Conservation (phyloP, 192 early-diverging fungal species). For the Spinellus fusiger region DNA sequence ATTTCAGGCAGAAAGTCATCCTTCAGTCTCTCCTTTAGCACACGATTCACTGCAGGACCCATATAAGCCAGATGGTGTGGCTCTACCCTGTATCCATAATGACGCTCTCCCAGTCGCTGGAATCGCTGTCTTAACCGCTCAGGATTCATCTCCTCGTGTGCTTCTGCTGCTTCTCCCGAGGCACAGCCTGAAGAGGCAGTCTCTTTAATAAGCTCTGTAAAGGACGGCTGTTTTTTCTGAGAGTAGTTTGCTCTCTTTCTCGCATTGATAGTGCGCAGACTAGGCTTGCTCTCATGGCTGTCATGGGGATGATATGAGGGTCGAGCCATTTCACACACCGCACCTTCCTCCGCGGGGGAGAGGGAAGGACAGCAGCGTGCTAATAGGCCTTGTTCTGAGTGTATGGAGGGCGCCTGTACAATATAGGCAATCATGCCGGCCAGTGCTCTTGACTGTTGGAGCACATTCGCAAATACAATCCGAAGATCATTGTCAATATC, state of each 20-base stretch:
- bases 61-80: conserved; percentile 9
- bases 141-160: background rate
- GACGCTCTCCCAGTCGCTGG: conserved; percentile 1
- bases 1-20: conserved; percentile 15
- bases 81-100: conserved; percentile 3
- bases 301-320: no score
- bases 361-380: background rate
- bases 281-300: no score
- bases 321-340: background rate
- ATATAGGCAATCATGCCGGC: conserved; percentile 24
- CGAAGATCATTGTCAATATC: conserved; percentile 15
- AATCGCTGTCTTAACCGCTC: conserved; percentile 6
- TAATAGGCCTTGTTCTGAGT: background rate
- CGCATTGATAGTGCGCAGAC: no score
- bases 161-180: background rate
- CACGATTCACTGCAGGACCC: conserved; percentile 10
- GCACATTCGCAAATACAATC: conserved; percentile 12
- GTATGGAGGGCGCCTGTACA: background rate
- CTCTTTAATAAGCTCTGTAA: background rate
- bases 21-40: background rate
- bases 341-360: background rate
- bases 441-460: conserved; percentile 24
- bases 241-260: no score
- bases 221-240: background rate
- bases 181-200: background rate